These are phyloP conservation scores for Diversispora eburnea DNA, from an alignment of 192 early-diverging fungal species.

Conservation along the genomic window DNA sequence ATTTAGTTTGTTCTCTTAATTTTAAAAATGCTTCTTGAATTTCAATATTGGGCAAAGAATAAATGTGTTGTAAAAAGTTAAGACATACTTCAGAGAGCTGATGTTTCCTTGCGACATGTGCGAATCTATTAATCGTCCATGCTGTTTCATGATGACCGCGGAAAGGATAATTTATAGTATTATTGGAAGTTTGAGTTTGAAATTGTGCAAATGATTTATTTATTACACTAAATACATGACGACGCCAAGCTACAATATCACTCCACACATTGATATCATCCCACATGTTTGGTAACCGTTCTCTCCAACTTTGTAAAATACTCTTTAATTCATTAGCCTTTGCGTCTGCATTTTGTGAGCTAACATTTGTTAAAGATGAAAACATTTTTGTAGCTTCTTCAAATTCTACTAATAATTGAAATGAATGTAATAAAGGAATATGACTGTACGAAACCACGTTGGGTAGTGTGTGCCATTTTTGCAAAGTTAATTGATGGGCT, in stretches of 20 bases:
- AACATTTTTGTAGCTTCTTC: slow-evolving; percentile 90
- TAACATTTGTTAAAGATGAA: slow-evolving; percentile 79
- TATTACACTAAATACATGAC: slow-evolving; percentile 94
- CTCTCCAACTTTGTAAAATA: slow-evolving; percentile 91
- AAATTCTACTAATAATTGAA: slow-evolving; percentile 97
- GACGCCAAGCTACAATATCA: slow-evolving; percentile 95
- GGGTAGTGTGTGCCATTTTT: slow-evolving; percentile 90
- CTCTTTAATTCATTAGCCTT: slow-evolving; percentile 88
- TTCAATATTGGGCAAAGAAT: slow-evolving; percentile 99
- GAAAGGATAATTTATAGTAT: slow-evolving; percentile 77
- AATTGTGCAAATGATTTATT: slow-evolving; percentile 94
- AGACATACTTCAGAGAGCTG: slow-evolving; percentile 94
- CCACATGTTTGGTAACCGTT: slow-evolving; percentile 93
- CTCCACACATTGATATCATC: slow-evolving; percentile 99
- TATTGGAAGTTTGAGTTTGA: slow-evolving; percentile 45
- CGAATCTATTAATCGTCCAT: slow-evolving; percentile 99
- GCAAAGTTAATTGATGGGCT: slow-evolving; percentile 77
- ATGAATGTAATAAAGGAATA: slow-evolving; percentile 80
- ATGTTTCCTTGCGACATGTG: slow-evolving; percentile 93
- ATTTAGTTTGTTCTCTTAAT: slow-evolving; percentile 96
- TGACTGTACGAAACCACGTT: slow-evolving; percentile 82
- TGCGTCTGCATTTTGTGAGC: slow-evolving; percentile 43
- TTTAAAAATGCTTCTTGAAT: slow-evolving; percentile 98
- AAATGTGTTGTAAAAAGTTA: slow-evolving; percentile 89
- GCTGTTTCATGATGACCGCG: slow-evolving; percentile 99